Conservation (phyloP, 805 yeast genomes). For the Myxozyma geophila region DNA sequence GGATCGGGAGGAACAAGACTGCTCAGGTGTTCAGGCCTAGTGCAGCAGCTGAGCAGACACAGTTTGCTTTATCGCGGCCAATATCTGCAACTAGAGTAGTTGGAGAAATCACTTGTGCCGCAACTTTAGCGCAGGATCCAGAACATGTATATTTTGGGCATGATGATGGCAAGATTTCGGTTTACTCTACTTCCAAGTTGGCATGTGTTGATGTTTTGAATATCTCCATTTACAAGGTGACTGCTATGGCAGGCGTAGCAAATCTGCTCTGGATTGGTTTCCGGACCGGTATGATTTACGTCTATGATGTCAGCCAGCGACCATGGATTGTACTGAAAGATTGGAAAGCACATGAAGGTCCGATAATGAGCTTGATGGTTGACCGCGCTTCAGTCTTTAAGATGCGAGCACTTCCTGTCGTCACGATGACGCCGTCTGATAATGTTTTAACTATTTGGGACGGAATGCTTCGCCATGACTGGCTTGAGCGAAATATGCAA, state of each 20-base stretch:
- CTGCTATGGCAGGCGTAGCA: conserved; percentile 41
- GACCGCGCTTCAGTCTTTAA: conserved; percentile 34
- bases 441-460: conserved; percentile 44
- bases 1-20: conserved; percentile 46
- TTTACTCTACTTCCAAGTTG: conserved; percentile 39
- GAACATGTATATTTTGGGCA: conserved; percentile 48
- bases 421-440: conserved; percentile 39
- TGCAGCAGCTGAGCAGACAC: conserved; percentile 26
- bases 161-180: conserved; percentile 47
- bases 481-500: conserved; percentile 43
- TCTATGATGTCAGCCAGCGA: conserved; percentile 41
- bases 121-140: conserved; percentile 34
- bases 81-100: conserved; percentile 31
- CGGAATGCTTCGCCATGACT: conserved; percentile 44
- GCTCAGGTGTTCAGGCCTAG: conserved; percentile 44
- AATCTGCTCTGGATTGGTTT: conserved; percentile 47
- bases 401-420: conserved; percentile 39
- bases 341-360: conserved; percentile 47
- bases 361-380: conserved; percentile 35
- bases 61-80: conserved; percentile 41
- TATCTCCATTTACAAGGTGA: conserved; percentile 41
- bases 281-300: conserved; percentile 46
- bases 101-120: conserved; percentile 45
- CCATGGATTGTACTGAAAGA: conserved; percentile 47
- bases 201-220: conserved; percentile 43